Percentiles rank a stretch among this genome's conserved stretches.
Evolutionary conservation across 345 rosid species (phyloP).

Genomic region (Euphorbia lathyris): DNA sequence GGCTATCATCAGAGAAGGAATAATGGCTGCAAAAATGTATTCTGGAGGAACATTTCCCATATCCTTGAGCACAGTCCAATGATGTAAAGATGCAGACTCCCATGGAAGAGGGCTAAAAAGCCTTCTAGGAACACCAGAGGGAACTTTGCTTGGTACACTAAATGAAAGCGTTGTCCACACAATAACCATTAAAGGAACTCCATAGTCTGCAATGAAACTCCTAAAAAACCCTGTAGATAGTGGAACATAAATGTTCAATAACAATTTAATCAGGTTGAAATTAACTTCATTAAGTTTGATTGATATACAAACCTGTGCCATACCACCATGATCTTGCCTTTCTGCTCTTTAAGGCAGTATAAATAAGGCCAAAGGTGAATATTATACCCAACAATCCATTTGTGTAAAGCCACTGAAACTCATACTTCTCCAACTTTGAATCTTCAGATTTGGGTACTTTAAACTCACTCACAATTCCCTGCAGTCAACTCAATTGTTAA

Average conservation of each 20-base stretch:
- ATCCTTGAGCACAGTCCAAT: constrained; percentile 85
- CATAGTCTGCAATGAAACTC: constrained; percentile 74
- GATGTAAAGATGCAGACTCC: constrained; percentile 52
- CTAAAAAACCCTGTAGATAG: constrained; percentile 45
- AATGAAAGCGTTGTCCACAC: constrained; percentile 74
- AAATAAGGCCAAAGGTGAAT: constrained; percentile 61
- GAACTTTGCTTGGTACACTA: constrained; percentile 41
- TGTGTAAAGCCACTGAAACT: constrained; percentile 65
- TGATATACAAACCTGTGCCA: constrained; percentile 50
- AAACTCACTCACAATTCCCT: constrained; percentile 77
- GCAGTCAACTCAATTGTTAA: neutral
- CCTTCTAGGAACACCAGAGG: constrained; percentile 74
- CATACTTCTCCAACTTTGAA: constrained; percentile 37
- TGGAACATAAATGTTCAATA: neutral
- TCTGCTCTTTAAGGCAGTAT: constrained; percentile 65
- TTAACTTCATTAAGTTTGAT: neutral
- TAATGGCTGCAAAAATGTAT: constrained; percentile 63
- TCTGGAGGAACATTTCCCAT: constrained; percentile 60
- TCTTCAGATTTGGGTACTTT: constrained; percentile 44
- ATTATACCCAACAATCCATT: constrained; percentile 75
- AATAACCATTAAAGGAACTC: constrained; percentile 82
- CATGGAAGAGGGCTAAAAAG: constrained; percentile 74
- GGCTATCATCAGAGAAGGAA: constrained; percentile 79
- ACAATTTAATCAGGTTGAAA: neutral
- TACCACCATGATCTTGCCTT: constrained; percentile 77